Percentiles rank a stretch among this genome's conserved stretches.
These are phyloP conservation scores for Daucus carota DNA, from an alignment of 129 eudicot species.

Conservation along the genomic window DNA sequence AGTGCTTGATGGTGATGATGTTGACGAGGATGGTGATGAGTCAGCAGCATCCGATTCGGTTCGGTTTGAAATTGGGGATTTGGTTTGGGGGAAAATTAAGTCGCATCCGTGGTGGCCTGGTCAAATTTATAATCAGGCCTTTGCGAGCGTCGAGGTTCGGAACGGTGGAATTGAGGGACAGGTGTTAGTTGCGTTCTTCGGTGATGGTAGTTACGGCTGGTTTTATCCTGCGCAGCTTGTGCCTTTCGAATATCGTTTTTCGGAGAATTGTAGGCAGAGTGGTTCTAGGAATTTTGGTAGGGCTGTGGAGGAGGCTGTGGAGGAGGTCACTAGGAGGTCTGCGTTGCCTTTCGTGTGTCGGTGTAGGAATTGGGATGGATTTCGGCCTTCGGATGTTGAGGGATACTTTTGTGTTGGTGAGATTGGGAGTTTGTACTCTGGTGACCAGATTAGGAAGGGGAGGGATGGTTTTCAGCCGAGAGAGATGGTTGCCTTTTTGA, in stretches of 20 bases:
- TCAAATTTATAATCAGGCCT: slow-evolving; percentile 51
- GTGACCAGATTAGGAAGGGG: slow-evolving; percentile 52
- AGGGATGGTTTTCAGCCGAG: slow-evolving; percentile 56
- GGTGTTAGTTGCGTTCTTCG: slow-evolving; percentile 79
- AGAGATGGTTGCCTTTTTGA: slow-evolving; percentile 44
- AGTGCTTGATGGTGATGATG: neutral
- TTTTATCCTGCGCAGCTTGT: slow-evolving; percentile 61
- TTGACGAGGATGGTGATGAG: too few species aligned
- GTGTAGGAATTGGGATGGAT: slow-evolving; percentile 56
- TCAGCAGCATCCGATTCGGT: neutral
- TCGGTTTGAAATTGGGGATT: slow-evolving; percentile 65
- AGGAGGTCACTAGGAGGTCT: slow-evolving; percentile 66
- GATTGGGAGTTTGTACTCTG: slow-evolving; percentile 45
- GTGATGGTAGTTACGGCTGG: slow-evolving; percentile 92
- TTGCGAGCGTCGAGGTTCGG: slow-evolving; percentile 56
- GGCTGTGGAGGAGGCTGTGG: slow-evolving; percentile 78
- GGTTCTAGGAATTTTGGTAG: slow-evolving; percentile 38
- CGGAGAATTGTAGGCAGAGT: slow-evolving; percentile 56
- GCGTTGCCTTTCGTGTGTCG: slow-evolving; percentile 58
- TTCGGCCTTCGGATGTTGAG: slow-evolving; percentile 38
- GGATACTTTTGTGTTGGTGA: slow-evolving; percentile 63
- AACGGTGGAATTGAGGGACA: slow-evolving; percentile 53
- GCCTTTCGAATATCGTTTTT: slow-evolving; percentile 53
- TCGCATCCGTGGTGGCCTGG: slow-evolving; percentile 99
- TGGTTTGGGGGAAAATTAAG: slow-evolving; percentile 99